Conservation (phyloP, 345 rosid species). For the Brassica napus region Da-Ae NC_063436.1:27364001-27364500, state of each 20-base stretch:
- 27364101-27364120: constrained; percentile 97
- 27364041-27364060: not conserved
- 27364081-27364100: constrained; percentile 98
- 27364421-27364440: not conserved
- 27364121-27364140: constrained; percentile 93
- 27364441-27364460: constrained; percentile 20
- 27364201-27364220: constrained; percentile 99
- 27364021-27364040: not conserved
- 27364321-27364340: constrained; percentile 96
- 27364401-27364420: constrained; percentile 19
- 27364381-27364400: constrained; percentile 85
- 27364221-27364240: constrained; percentile 62
- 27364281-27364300: not conserved
- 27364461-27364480: constrained; percentile 65
- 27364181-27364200: constrained; percentile 94
- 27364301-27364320: constrained; percentile 85
- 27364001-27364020: constrained; percentile 9
- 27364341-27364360: constrained; percentile 96
- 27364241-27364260: not conserved
- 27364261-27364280: not conserved
- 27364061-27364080: constrained; percentile 64
- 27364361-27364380: constrained; percentile 88
- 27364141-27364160: constrained; percentile 93
- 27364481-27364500: constrained; percentile 65
- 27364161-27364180: constrained; percentile 89